Evolutionary conservation across 2,329 filamentous ascomycete genomes (phyloP).

Genomic region (Sporothrix sp.): DNA sequence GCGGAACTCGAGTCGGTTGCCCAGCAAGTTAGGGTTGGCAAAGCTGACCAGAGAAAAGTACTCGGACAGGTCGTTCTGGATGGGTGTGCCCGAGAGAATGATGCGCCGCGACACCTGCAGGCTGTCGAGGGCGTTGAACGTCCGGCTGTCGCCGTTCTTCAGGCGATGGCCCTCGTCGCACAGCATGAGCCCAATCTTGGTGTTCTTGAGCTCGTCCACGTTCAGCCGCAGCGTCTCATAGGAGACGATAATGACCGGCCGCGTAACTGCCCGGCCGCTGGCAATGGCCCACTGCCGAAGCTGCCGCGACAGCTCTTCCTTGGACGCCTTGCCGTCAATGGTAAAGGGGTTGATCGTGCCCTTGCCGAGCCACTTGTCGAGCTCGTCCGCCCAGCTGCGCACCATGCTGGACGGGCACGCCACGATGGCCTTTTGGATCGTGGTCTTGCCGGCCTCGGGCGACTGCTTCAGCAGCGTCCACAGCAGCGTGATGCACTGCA

Average conservation of each 20-base stretch:
- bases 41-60: slow-evolving; percentile 96
- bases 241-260: slow-evolving; percentile 93
- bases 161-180: slow-evolving; percentile 95
- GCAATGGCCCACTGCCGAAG: slow-evolving; percentile 92
- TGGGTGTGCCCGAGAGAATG: slow-evolving; percentile 92
- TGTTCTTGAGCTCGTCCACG: slow-evolving; percentile 79
- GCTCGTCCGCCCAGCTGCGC: slow-evolving; percentile 94
- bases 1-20: slow-evolving; percentile 80
- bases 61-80: slow-evolving; percentile 96
- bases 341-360: slow-evolving; percentile 90
- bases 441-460: slow-evolving; percentile 83
- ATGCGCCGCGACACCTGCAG: slow-evolving; percentile 86
- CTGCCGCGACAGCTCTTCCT: slow-evolving; percentile 83
- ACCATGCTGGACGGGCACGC: slow-evolving; percentile 95
- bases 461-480: slow-evolving; percentile 97
- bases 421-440: slow-evolving; percentile 94
- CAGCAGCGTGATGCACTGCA: slow-evolving; percentile 93
- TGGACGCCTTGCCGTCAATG: slow-evolving; percentile 91
- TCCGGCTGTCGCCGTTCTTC: slow-evolving; percentile 94
- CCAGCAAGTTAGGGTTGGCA: slow-evolving; percentile 85
- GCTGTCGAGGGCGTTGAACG: slow-evolving; percentile 81
- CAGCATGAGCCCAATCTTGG: slow-evolving; percentile 81
- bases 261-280: slow-evolving; percentile 76
- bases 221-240: slow-evolving; percentile 93
- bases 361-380: slow-evolving; percentile 90